phyloP scores from a whole-genome alignment of 2,329 filamentous ascomycete species.

The Apiospora aurea region DNA sequence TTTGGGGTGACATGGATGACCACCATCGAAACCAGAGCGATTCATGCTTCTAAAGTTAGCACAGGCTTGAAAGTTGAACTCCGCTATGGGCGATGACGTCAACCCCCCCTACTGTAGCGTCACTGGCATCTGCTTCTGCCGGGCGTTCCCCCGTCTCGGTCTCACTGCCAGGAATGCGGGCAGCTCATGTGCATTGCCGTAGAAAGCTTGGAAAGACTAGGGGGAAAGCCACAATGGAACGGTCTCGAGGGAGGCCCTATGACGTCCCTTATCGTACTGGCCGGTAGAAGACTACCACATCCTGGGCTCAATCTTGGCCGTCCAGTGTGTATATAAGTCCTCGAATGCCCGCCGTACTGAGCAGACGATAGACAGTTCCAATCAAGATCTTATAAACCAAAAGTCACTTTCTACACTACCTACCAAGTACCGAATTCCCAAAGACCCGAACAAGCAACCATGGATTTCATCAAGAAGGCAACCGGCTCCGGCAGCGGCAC shows the following conservation, averaged over 20 bases:
- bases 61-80: not conserved
- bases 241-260: not conserved
- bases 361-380: not conserved
- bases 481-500: constrained; percentile 26
- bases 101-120: not conserved
- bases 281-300: not conserved
- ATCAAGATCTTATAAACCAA: not conserved
- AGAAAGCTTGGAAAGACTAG: not conserved
- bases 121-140: not conserved
- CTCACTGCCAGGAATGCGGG: not conserved
- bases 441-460: constrained; percentile 27
- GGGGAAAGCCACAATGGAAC: not conserved
- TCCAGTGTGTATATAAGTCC: not conserved
- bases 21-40: not conserved
- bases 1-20: not conserved
- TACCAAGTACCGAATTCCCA: not conserved
- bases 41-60: not conserved
- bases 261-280: not conserved
- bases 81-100: not conserved
- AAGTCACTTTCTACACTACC: not conserved
- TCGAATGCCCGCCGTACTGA: not conserved
- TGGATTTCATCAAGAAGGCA: constrained; percentile 42
- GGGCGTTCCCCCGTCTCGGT: too few species aligned
- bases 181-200: not conserved
- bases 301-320: not conserved